These are phyloP conservation scores for Boletus sp. DNA, from an alignment of 768 basidiomycete species.

Conservation along the genomic window DNA sequence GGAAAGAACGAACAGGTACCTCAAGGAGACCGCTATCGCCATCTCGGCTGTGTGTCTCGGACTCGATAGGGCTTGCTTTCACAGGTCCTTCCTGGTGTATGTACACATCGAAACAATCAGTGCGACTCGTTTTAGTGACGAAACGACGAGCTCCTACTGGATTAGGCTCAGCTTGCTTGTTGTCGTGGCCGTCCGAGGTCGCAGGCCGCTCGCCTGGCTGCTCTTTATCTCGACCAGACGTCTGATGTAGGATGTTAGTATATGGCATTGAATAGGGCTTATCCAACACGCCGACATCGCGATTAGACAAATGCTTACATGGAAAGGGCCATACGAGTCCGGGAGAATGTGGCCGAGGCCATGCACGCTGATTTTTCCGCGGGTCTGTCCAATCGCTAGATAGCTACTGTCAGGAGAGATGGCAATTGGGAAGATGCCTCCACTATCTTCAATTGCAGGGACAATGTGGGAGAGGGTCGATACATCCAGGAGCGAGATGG, in stretches of 20 bases:
- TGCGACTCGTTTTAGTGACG: too few species aligned
- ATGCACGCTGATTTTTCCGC: neutral
- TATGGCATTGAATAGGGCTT: neutral
- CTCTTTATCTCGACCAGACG: neutral
- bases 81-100: neutral
- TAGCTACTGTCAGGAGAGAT: neutral
- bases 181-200: too few species aligned
- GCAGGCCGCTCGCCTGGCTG: neutral
- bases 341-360: neutral
- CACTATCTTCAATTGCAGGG: neutral
- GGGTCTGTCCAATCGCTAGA: neutral
- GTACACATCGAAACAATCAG: too few species aligned
- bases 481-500: neutral
- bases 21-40: neutral
- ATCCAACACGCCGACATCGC: too few species aligned
- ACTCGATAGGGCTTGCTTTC: neutral
- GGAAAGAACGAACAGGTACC: neutral
- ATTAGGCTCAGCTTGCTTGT: too few species aligned
- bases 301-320: neutral
- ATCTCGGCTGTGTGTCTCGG: neutral
- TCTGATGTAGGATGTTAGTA: neutral
- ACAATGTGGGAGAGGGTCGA: neutral
- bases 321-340: constrained; percentile 4
- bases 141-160: too few species aligned
- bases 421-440: neutral